Evolutionary conservation across 257 asterid genomes (phyloP).

Genomic region (Paraleonurus japonicus): DNA sequence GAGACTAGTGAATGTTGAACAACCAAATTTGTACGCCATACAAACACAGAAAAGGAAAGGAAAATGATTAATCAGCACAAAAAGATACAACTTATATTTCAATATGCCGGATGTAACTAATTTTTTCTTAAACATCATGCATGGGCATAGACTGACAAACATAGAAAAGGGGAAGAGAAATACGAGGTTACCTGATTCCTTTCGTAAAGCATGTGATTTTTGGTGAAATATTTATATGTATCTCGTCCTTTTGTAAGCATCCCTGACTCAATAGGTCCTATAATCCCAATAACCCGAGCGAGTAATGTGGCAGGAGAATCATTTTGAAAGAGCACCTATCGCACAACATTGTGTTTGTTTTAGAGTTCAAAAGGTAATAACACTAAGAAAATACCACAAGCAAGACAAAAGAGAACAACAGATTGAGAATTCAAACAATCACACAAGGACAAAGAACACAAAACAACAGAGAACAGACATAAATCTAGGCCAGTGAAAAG

Average conservation of each 20-base stretch:
- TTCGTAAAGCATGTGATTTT: slow-evolving; percentile 94
- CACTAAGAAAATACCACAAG: background rate
- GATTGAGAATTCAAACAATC: background rate
- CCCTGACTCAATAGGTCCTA: slow-evolving; percentile 74
- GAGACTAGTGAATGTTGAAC: background rate
- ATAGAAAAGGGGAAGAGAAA: background rate
- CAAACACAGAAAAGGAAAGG: background rate
- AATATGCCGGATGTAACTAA: background rate
- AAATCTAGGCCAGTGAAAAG: too few species aligned
- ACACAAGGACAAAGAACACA: background rate
- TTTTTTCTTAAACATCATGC: background rate
- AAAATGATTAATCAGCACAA: background rate
- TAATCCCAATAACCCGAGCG: slow-evolving; percentile 91
- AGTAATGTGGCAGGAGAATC: slow-evolving; percentile 99
- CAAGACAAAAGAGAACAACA: background rate
- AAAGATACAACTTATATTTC: background rate
- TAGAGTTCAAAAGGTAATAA: slow-evolving; percentile 20
- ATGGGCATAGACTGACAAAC: background rate
- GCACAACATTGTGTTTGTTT: slow-evolving; percentile 18
- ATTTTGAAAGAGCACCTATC: slow-evolving; percentile 93
- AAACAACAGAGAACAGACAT: too few species aligned
- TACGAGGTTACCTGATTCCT: slow-evolving; percentile 75
- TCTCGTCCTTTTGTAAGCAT: slow-evolving; percentile 91
- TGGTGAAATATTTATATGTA: slow-evolving; percentile 83
- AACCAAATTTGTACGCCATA: background rate